phyloP scores from a whole-genome alignment of 257 asterid species.

The Vinca minor region DNA sequence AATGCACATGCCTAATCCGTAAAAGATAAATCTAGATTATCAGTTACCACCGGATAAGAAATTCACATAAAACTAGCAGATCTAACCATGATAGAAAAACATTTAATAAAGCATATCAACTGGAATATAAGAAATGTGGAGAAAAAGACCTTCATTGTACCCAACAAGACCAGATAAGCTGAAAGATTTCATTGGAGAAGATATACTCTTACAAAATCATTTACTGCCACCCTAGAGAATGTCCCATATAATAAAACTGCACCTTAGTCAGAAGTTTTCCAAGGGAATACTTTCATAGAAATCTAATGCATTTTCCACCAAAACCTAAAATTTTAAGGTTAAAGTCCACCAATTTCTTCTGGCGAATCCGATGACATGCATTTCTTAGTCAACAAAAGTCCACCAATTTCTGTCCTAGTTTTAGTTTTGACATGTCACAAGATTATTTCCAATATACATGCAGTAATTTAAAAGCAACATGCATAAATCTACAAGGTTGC shows the following conservation, averaged over 20 bases:
- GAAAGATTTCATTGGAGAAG: background rate
- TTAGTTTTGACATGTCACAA: background rate
- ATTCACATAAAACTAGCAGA: background rate
- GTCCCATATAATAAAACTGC: background rate
- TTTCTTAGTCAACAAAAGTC: background rate
- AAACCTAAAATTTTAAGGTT: background rate
- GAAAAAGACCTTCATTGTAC: constrained; percentile 1
- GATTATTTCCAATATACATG: background rate
- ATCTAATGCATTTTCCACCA: background rate
- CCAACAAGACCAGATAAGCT: background rate
- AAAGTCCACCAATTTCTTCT: background rate
- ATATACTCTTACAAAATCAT: background rate
- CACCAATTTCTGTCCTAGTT: background rate
- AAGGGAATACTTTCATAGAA: background rate
- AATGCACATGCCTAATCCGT: background rate
- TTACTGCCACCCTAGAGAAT: background rate
- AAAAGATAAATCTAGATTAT: background rate
- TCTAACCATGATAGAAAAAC: background rate
- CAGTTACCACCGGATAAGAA: background rate
- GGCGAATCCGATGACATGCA: background rate
- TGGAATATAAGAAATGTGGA: background rate
- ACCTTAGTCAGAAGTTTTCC: too few species aligned
- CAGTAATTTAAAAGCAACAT: background rate
- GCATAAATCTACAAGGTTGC: background rate
- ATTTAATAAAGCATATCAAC: background rate